Percentiles rank a stretch among this genome's conserved stretches.
Evolutionary conservation across 225 moss, liverwort and hornwort genomes (phyloP).

Genomic region (Antitrichia curtipendula): DNA sequence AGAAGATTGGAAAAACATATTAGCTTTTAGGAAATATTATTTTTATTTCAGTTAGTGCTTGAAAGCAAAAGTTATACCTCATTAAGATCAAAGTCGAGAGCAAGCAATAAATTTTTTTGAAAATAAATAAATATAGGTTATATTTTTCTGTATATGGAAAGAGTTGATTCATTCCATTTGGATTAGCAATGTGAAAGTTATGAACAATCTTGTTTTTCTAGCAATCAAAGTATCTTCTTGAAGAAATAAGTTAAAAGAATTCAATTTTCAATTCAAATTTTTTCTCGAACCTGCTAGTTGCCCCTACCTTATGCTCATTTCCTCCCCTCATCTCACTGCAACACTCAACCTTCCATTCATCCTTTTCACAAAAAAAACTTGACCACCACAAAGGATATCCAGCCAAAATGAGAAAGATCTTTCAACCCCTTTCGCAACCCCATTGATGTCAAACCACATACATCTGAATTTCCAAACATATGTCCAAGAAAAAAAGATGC

Average conservation of each 20-base stretch:
- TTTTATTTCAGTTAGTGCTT: no score
- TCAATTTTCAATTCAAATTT: no score
- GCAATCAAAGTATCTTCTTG: no score
- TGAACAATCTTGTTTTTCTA: no score
- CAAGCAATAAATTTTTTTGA: neutral
- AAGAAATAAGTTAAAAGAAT: no score
- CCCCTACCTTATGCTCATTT: no score
- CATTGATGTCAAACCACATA: neutral
- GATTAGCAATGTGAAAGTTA: no score
- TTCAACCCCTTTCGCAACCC: neutral
- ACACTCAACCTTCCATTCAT: neutral
- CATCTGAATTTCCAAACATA: neutral
- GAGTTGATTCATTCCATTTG: no score
- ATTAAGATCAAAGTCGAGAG: neutral
- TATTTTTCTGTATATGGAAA: no score
- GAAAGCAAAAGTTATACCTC: neutral
- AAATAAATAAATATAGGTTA: no score
- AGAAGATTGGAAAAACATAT: neutral
- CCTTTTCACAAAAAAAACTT: neutral
- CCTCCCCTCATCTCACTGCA: neutral
- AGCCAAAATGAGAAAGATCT: neutral
- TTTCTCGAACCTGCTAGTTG: neutral
- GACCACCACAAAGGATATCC: neutral
- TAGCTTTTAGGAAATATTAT: neutral
- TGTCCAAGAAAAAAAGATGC: neutral